Evolutionary conservation across 2,329 filamentous ascomycete species (phyloP), one percentile per base, ranked within the genome.

Genomic region (Curvularia eragrostidis): DNA sequence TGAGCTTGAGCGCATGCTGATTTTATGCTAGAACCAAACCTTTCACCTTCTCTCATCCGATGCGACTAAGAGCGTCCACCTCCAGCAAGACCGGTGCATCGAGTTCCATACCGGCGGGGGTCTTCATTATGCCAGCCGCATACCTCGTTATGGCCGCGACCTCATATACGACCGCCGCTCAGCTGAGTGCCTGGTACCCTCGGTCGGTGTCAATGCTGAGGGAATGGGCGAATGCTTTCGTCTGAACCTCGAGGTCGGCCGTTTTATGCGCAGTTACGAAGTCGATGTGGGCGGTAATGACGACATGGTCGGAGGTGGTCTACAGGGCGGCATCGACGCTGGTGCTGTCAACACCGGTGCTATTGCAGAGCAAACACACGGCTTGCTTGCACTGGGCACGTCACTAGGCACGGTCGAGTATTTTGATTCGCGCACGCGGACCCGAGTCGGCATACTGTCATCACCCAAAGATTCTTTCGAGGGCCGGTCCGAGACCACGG

Each of bases 391-490:
- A 0, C 99, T 99, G 69, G 95, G 96, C 51, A 99, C 95, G 1
- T 93, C 92, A 2, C 81, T 95, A 55, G 94, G 95, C n/a, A 97
- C 94, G 0, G 91, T 98, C 24, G 95, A 99, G 74, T 94, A 98
- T 71, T 99, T 93, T 91, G 95, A 99, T 74, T 86, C 93, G 1
- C 86, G 95, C 58, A 93, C 91, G 28, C 89, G 92, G 72, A 89
- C 89, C 53, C 85, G 92, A 56, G 90, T 94, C 10, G 93, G 91
- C 15, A 84, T 94, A 18, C 81, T 99, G 1, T 84, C 89, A 12
- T 85, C 82, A 1, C 84, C 75, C 5, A 68, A 70, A n/a, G 70
- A 75, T 44, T 63, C 69, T 5, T 69, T 73, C 23, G 55, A 75
- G 67, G 55, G 81, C 39, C 77, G 81, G 53, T 76, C 83, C 7